Conservation (phyloP, 495 filamentous ascomycete species). For the Penicillium diatomitis region DNA sequence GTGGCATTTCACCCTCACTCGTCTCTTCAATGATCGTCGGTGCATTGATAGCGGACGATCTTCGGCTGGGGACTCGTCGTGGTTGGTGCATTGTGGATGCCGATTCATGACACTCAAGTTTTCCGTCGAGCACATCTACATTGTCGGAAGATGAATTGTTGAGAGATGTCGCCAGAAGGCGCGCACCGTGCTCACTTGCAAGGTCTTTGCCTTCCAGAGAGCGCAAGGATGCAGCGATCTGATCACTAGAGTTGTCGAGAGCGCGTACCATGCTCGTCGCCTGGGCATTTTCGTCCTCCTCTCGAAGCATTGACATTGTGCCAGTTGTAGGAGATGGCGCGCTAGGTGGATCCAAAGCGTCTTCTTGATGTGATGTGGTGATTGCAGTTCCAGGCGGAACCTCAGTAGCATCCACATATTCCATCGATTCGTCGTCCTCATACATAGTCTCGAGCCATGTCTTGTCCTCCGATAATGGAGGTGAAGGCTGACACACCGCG, state of each 20-base stretch:
- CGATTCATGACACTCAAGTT: slow-evolving; percentile 26
- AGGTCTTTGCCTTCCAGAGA: slow-evolving; percentile 9
- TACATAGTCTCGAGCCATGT: slow-evolving; percentile 35
- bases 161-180: slow-evolving; percentile 15
- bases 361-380: slow-evolving; percentile 9
- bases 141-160: slow-evolving; percentile 14
- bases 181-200: slow-evolving; percentile 15
- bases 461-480: slow-evolving; percentile 27
- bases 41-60: slow-evolving; percentile 16
- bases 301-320: slow-evolving; percentile 18
- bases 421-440: slow-evolving; percentile 30
- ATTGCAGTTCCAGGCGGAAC: slow-evolving; percentile 14
- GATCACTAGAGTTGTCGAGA: slow-evolving; percentile 7
- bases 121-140: slow-evolving; percentile 29
- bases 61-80: slow-evolving; percentile 24
- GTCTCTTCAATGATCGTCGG: slow-evolving; percentile 18
- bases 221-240: slow-evolving; percentile 17
- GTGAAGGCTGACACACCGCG: slow-evolving; percentile 14
- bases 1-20: slow-evolving; percentile 15
- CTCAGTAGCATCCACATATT: slow-evolving; percentile 20
- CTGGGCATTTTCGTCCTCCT: slow-evolving; percentile 14
- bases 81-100: slow-evolving; percentile 25
- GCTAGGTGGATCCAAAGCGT: slow-evolving; percentile 1
- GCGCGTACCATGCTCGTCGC: background rate
- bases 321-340: slow-evolving; percentile 9